A percentile compares a stretch with the other conserved stretches of the same genome.
phyloP scores from a whole-genome alignment of 306 rosid genomes.

The Lathyrus sativus region DNA sequence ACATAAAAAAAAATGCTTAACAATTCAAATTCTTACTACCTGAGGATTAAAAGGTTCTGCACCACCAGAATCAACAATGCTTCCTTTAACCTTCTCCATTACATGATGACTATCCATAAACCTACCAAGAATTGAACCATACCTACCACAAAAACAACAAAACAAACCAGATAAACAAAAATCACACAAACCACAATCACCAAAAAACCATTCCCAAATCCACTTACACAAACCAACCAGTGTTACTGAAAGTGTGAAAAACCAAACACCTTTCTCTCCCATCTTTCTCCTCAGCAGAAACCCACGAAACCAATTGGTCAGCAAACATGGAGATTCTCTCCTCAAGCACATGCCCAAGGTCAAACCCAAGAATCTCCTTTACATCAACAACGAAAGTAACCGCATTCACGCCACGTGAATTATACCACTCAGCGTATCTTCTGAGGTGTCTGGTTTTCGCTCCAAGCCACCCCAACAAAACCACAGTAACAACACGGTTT shows the following conservation, averaged over 20 bases:
- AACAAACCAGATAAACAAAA: neutral
- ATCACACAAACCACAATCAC: neutral
- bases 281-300: constrained; percentile 48
- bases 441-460: constrained; percentile 69
- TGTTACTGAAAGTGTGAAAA: constrained; percentile 88
- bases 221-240: constrained; percentile 93
- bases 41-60: constrained; percentile 81
- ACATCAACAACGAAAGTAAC: constrained; percentile 70
- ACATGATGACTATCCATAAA: constrained; percentile 52
- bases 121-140: constrained; percentile 67
- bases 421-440: constrained; percentile 87
- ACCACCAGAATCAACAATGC: constrained; percentile 89
- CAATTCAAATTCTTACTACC: constrained; percentile 45
- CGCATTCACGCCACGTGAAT: constrained; percentile 67
- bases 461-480: constrained; percentile 89
- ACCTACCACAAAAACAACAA: constrained; percentile 50
- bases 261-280: constrained; percentile 70
- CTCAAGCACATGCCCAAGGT: constrained; percentile 60
- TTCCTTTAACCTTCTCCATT: constrained; percentile 71
- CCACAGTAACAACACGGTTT: constrained; percentile 55
- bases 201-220: constrained; percentile 4
- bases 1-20: neutral
- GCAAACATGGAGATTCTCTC: constrained; percentile 51
- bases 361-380: constrained; percentile 57
- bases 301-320: constrained; percentile 60